Evolutionary conservation across 140 eudicot species (phyloP).

Genomic region (Bidens hawaiensis): DNA sequence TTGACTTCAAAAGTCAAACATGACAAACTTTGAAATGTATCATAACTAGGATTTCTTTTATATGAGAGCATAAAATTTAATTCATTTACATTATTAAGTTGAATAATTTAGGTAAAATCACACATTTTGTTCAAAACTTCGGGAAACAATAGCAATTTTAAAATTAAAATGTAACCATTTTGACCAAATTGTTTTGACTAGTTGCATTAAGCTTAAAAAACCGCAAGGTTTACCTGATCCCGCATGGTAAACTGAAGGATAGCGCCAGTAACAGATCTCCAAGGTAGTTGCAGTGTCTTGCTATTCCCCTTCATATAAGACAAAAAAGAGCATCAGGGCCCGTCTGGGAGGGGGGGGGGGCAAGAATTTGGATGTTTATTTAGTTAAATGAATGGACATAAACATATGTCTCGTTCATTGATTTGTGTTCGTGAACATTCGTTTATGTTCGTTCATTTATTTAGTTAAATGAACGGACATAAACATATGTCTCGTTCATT

Average conservation of each 20-base stretch:
- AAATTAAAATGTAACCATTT: neutral
- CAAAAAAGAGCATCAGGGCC: conserved; percentile 11
- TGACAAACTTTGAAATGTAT: neutral
- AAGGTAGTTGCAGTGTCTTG: conserved; percentile 81
- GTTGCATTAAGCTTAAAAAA: neutral
- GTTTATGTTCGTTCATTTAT: too few species aligned
- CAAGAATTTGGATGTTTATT: too few species aligned
- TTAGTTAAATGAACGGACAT: too few species aligned
- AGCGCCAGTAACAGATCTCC: conserved; percentile 90
- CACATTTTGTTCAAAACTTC: neutral
- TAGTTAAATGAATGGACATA: too few species aligned
- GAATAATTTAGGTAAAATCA: neutral
- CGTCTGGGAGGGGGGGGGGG: too few species aligned
- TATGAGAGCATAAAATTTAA: neutral
- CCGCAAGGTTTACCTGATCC: conserved; percentile 58
- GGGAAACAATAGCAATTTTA: neutral
- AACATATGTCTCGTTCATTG: too few species aligned
- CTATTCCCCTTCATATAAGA: conserved; percentile 69
- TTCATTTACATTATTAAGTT: neutral
- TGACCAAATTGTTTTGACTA: neutral
- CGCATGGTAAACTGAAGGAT: conserved; percentile 91
- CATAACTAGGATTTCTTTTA: neutral
- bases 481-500: too few species aligned
- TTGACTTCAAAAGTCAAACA: conserved; percentile 16
- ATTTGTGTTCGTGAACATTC: too few species aligned